A percentile compares a stretch with the other conserved stretches of the same genome.
Conservation (phyloP, 2,329 filamentous ascomycete genomes). For the Ophiostoma ulmi region DNA sequence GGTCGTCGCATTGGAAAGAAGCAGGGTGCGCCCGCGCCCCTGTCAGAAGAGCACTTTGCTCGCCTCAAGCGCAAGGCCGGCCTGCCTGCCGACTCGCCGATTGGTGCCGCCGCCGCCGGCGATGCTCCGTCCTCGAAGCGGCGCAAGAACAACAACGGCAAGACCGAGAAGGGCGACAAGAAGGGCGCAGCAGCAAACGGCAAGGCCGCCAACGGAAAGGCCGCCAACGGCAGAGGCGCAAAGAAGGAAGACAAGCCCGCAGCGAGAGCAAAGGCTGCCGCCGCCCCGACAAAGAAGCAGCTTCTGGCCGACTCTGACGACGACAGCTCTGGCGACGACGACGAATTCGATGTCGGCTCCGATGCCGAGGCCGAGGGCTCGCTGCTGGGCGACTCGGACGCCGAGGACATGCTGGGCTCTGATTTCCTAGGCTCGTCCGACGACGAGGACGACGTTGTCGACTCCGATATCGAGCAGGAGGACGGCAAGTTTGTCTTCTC, state of each 20-base stretch:
- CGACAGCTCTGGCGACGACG: constrained; percentile 29
- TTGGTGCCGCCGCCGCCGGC: constrained; percentile 35
- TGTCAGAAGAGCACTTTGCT: constrained; percentile 74
- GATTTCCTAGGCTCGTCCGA: constrained; percentile 50
- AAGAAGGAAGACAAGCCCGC: constrained; percentile 32
- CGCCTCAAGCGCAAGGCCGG: constrained; percentile 81
- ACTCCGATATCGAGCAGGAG: constrained; percentile 62
- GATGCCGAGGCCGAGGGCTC: constrained; percentile 47
- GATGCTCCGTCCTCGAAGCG: constrained; percentile 57
- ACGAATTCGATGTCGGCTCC: constrained; percentile 40
- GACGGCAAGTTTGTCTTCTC: constrained; percentile 73
- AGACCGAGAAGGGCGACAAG: constrained; percentile 37
- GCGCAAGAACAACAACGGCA: constrained; percentile 33
- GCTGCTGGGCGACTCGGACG: constrained; percentile 39
- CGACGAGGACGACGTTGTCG: constrained; percentile 53
- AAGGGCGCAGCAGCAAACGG: constrained; percentile 31
- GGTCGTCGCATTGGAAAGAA: constrained; percentile 86
- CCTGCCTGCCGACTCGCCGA: constrained; percentile 55
- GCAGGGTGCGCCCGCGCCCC: constrained; percentile 77
- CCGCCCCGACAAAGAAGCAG: constrained; percentile 22
- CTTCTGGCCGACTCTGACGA: constrained; percentile 36
- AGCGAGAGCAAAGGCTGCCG: constrained; percentile 28
- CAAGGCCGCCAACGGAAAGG: constrained; percentile 28
- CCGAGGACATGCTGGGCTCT: constrained; percentile 32
- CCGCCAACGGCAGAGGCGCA: constrained; percentile 26